phyloP scores from a whole-genome alignment of 306 rosid genomes.

The Citrullus amarus region DNA sequence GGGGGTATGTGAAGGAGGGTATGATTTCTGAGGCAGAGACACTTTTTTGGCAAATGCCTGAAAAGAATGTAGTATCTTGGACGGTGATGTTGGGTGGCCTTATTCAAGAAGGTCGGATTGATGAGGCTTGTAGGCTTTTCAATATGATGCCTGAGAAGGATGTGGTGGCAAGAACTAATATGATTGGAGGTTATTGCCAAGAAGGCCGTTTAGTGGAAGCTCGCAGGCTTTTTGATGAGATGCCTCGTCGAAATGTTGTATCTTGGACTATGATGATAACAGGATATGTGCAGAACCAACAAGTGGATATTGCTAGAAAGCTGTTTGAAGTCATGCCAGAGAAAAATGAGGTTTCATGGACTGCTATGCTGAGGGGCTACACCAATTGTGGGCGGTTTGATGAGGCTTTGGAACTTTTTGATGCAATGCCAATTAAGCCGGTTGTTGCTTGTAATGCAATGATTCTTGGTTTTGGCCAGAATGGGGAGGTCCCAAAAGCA shows the following conservation, averaged over 20 bases:
- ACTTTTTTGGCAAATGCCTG: constrained; percentile 15
- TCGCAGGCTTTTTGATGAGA: constrained; percentile 19
- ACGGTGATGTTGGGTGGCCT: constrained; percentile 16
- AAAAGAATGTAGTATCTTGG: constrained; percentile 14
- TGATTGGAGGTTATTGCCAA: constrained; percentile 18
- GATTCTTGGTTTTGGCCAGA: constrained; percentile 22
- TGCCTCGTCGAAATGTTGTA: constrained; percentile 21
- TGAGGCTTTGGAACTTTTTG: constrained; percentile 22
- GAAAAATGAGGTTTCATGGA: constrained; percentile 29
- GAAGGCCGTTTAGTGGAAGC: constrained; percentile 19
- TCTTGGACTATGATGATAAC: constrained; percentile 34
- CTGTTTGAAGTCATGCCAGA: constrained; percentile 27
- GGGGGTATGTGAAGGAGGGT: constrained; percentile 11
- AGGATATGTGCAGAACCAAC: constrained; percentile 24
- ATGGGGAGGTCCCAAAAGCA: constrained; percentile 19
- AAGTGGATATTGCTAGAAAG: constrained; percentile 22
- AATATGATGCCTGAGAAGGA: constrained; percentile 14
- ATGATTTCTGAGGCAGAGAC: constrained; percentile 13
- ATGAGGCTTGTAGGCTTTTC: constrained; percentile 6
- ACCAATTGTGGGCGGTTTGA: constrained; percentile 21
- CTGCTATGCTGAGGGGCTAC: constrained; percentile 30
- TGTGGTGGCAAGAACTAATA: constrained; percentile 13
- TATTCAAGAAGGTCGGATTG: constrained; percentile 10
- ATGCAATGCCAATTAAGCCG: constrained; percentile 17
- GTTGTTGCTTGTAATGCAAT: constrained; percentile 20